Evolutionary conservation across 768 basidiomycete species (phyloP).

Genomic region (Tylopilus balloui): DNA sequence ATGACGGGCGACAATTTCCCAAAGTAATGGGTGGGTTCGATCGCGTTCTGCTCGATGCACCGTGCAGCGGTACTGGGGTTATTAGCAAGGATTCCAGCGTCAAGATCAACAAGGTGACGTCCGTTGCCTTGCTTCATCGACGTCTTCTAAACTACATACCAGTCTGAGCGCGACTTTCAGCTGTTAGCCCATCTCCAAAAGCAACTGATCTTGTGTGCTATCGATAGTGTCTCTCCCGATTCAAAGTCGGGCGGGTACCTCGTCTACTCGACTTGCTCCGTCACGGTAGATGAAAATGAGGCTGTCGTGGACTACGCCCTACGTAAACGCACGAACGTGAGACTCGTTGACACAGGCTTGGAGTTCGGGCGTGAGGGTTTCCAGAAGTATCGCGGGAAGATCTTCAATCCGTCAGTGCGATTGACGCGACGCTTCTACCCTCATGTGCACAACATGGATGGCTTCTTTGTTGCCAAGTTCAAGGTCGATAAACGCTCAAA

Average conservation of each 20-base stretch:
- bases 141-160: conserved; percentile 4
- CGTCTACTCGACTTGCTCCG: conserved; percentile 98
- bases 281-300: conserved; percentile 98
- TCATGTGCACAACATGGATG: conserved; percentile 99
- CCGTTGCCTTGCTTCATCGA: not conserved
- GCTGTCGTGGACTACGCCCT: conserved; percentile 97
- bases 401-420: conserved; percentile 71
- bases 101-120: conserved; percentile 90
- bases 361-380: conserved; percentile 93
- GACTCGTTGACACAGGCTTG: conserved; percentile 88
- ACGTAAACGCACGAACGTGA: conserved; percentile 87
- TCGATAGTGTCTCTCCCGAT: conserved; percentile 88
- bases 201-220: conserved; percentile 95
- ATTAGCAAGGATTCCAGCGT: conserved; percentile 97
- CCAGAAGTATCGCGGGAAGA: conserved; percentile 86
- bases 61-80: conserved; percentile 97
- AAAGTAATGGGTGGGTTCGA: conserved; percentile 99
- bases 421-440: conserved; percentile 91
- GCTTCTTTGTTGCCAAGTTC: conserved; percentile 98
- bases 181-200: conserved; percentile 97
- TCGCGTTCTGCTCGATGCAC: conserved; percentile 93
- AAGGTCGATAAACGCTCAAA: conserved; percentile 82
- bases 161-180: conserved; percentile 95
- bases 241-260: conserved; percentile 91
- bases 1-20: conserved; percentile 96